Evolutionary conservation across 148 eudicot genomes (phyloP), one percentile per base, ranked within the genome.

Genomic region (Talinum fruticosum): DNA sequence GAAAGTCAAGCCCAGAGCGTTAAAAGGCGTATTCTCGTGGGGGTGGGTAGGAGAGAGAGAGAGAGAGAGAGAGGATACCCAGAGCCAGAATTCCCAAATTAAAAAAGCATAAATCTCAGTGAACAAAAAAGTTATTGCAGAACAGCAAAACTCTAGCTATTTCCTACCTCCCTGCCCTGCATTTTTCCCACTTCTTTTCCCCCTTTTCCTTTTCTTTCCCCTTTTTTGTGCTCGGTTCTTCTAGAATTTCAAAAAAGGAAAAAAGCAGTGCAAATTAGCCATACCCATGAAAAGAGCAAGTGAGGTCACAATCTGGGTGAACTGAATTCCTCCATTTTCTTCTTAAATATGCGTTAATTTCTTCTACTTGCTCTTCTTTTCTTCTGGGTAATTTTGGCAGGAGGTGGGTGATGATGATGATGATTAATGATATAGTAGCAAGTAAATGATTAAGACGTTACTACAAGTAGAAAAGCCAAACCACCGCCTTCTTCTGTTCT

Each of bases 11-110:
- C 21, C 7, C 44, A 69, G 75, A 82, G 79, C 45, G 30, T 61
- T 64, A 78, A 82, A 78, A 75, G 78, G 73, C 23, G 74, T 82
- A 70, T 78, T 74, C 84, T 78, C 85, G 85, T 82, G 85, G 66
- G 79, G 38, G 67, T 76, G 76, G 72, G 51, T 5, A 47, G 12
- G 10, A 36, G 47, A 32, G 37, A 36, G 36, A 37, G 14, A 8
- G 19, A 69, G 24, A 23, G 38, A 75, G 3, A 18, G 10, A 21
- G 32, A 21, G 1, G 21, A 51, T 64, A 68, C 45, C 71, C n/a
- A 41, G 47, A 41, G 47, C 47, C 47, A 6, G 47, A 38, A 47
- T 70, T 41, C 21, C 54, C 73, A 57, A 57, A 23, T 59, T 59
- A 71, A 30, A 71, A 44, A 74, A 35, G 38, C 28, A 32, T 57